A percentile compares a stretch with the other conserved stretches of the same genome.
Evolutionary conservation across 495 filamentous ascomycete species (phyloP).

Genomic region (Xylaria longipes): DNA sequence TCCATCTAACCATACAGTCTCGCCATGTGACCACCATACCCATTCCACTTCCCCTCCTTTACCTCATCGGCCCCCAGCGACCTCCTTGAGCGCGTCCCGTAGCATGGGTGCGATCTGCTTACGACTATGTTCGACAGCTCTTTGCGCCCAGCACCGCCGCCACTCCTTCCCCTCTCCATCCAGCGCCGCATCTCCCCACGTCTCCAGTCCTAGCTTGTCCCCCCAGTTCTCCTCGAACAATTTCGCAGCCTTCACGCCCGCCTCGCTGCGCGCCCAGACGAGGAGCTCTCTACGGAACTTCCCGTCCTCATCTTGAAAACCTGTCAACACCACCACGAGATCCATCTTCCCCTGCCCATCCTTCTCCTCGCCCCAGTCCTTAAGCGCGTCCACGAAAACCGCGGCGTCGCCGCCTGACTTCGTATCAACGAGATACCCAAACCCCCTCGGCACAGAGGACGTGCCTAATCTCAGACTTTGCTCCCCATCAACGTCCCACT

Average conservation of each 20-base stretch:
- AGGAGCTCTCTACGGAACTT: constrained; percentile 77
- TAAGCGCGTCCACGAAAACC: constrained; percentile 41
- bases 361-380: constrained; percentile 62
- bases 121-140: constrained; percentile 70
- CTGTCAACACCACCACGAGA: constrained; percentile 80
- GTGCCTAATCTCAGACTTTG: constrained; percentile 69
- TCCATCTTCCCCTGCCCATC: constrained; percentile 52
- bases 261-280: constrained; percentile 63
- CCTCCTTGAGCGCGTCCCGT: constrained; percentile 64
- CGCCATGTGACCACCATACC: background rate
- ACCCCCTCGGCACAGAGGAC: constrained; percentile 70
- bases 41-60: background rate
- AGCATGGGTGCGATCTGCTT: constrained; percentile 91
- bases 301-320: constrained; percentile 57
- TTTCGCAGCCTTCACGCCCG: constrained; percentile 53
- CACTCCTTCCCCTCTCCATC: constrained; percentile 49
- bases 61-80: constrained; percentile 11
- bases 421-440: constrained; percentile 68
- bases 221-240: constrained; percentile 58
- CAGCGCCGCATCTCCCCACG: constrained; percentile 55
- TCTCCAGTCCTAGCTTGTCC: constrained; percentile 62
- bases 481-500: constrained; percentile 78
- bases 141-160: constrained; percentile 71
- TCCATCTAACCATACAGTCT: background rate
- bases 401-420: constrained; percentile 45